These are phyloP conservation scores for Mortierella sp. DNA, from an alignment of 371 early-diverging fungal genomes.

Conservation along the genomic window DNA sequence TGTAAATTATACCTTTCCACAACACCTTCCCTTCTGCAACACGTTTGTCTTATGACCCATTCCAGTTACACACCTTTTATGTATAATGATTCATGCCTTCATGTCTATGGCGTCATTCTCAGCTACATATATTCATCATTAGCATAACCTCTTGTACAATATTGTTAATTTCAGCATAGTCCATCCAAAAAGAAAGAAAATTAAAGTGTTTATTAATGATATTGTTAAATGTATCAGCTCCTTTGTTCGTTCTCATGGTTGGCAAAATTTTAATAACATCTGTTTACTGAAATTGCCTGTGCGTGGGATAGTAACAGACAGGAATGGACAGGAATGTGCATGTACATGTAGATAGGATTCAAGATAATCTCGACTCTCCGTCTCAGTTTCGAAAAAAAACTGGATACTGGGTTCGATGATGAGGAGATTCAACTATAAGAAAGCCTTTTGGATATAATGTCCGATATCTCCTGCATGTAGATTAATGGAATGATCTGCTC, in stretches of 20 bases:
- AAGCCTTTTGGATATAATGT: background rate
- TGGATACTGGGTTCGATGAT: too few relatives aligned
- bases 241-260: too few relatives aligned
- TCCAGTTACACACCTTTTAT: background rate
- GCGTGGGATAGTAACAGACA: background rate
- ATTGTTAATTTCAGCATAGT: too few relatives aligned
- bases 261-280: background rate
- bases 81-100: constrained; percentile 6
- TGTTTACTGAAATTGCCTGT: background rate
- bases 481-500: background rate
- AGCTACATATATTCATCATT: background rate
- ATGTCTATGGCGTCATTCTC: background rate
- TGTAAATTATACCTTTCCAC: background rate
- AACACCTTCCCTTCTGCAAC: background rate
- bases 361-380: background rate
- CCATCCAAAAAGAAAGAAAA: too few relatives aligned
- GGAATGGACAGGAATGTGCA: too few relatives aligned
- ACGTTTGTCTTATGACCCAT: background rate
- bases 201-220: too few relatives aligned
- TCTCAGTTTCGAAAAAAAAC: background rate
- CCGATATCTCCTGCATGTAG: background rate
- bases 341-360: background rate
- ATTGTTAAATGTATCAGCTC: too few relatives aligned
- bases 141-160: background rate
- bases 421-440: background rate